phyloP scores from a whole-genome alignment of 176 grass and related monocot genomes.

The Raddia distichophylla region DNA sequence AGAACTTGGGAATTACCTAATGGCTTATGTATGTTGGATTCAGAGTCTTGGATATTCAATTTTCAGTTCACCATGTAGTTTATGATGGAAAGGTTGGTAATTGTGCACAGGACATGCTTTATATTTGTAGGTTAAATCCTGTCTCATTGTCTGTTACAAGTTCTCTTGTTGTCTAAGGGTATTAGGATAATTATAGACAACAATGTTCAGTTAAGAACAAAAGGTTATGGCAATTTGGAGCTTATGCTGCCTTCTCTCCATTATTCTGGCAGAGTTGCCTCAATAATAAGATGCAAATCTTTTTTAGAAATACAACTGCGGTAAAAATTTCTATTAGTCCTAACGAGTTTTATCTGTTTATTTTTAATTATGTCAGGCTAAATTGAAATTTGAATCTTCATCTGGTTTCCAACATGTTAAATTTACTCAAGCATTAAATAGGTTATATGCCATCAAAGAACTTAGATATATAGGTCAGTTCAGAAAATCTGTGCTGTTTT shows the following conservation, averaged over 20 bases:
- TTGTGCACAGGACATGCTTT: not conserved
- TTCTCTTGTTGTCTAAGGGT: not conserved
- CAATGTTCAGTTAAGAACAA: constrained; percentile 13
- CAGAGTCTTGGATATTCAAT: not conserved
- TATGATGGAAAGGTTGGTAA: not conserved
- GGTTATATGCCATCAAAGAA: not conserved
- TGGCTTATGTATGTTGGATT: not conserved
- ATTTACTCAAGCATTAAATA: not conserved
- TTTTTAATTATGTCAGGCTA: not conserved
- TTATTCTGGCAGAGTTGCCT: not conserved
- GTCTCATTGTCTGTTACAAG: not conserved
- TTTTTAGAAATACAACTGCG: not conserved
- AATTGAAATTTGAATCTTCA: not conserved
- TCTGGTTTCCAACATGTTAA: not conserved
- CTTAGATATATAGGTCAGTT: not conserved
- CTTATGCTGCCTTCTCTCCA: not conserved
- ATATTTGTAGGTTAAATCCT: not conserved
- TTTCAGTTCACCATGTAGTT: not conserved
- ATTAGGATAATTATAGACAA: not conserved
- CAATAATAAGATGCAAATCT: not conserved
- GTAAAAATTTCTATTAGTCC: not conserved
- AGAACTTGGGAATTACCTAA: not conserved
- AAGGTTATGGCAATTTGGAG: not conserved
- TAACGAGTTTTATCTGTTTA: not conserved
- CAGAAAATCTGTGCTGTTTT: not conserved